phyloP scores from a whole-genome alignment of 1,284 basidiomycete species.

The Phlebopus sp. region DNA sequence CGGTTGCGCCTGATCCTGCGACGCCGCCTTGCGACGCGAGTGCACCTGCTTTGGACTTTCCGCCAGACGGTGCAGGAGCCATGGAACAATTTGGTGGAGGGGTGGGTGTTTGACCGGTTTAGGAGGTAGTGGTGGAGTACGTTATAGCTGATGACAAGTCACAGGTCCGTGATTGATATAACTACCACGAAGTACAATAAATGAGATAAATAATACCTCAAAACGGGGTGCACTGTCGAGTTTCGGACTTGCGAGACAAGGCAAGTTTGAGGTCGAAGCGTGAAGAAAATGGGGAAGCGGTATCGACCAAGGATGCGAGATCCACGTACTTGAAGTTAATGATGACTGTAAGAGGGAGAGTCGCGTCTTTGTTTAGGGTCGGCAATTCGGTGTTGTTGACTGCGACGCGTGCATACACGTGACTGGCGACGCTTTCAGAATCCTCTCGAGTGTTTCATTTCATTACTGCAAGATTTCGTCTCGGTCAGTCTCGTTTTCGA shows the following conservation, averaged over 20 bases:
- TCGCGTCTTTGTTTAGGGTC: slow-evolving; percentile 30
- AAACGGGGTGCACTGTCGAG: too few relatives aligned
- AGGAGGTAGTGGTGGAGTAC: too few relatives aligned
- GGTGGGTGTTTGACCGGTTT: background rate
- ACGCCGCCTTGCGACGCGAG: slow-evolving; percentile 33
- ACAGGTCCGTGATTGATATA: too few relatives aligned
- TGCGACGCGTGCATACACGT: slow-evolving; percentile 32
- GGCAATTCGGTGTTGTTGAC: slow-evolving; percentile 33
- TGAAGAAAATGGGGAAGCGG: background rate
- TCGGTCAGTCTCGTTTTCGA: too few relatives aligned
- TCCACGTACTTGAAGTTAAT: slow-evolving; percentile 3
- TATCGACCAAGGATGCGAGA: slow-evolving; percentile 6
- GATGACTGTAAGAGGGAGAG: slow-evolving; percentile 11
- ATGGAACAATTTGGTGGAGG: slow-evolving; percentile 13
- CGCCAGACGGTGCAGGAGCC: slow-evolving; percentile 36
- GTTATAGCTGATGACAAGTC: too few relatives aligned
- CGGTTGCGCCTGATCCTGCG: slow-evolving; percentile 43
- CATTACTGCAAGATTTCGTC: too few relatives aligned
- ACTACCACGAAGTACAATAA: too few relatives aligned
- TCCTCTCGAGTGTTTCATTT: too few relatives aligned
- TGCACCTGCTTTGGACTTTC: slow-evolving; percentile 38
- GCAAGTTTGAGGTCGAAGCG: background rate
- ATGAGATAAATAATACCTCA: too few relatives aligned
- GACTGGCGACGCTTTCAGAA: too few relatives aligned
- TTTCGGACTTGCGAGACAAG: background rate